Base-by-base conservation (phyloP, 75 land plant species). In the Selaginella tamariscina region DNA sequence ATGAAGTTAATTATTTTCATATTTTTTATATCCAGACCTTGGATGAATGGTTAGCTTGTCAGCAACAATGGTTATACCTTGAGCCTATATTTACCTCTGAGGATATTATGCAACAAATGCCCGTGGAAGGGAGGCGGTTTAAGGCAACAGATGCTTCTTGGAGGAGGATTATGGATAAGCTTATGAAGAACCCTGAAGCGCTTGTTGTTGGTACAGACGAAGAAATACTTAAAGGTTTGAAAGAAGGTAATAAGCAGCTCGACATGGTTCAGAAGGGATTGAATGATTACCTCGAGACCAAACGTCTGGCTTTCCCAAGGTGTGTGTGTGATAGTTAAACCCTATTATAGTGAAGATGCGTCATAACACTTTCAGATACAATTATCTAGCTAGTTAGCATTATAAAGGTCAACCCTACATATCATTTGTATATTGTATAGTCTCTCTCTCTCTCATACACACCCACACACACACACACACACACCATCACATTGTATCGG, bases 61-160 rank as follows among this genome's bases (percentile, higher is more conserved):
- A 77, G 32, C 76, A 73, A 65, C 75, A 77, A 29, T 77, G 79
- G 79, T 57, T 73, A 30, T 77, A 77, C 31, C 75, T 77, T 27
- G 79, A 77, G 71, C 79, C 79, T 0, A 77, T 77, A 54, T 77
- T 77, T 30, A 74, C 77, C 22, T 77, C 79, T 33, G 79, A 77
- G 31, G 79, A 77, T 68, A 77, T 77, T 29, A 77, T 77, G 79
- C 75, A 75, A 27, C 79, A 77, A 33, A 72, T 77, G 74, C 79
- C 79, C 18, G 64, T 63, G 31, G 79, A 77, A 55, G 79, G 79
- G 24, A 65, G 71, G 54, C 24, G 75, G 31, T 77, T 77, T 20
- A 67, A 59, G 56, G 32, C 57, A 0, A 74, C 72, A 1, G 79
- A 77, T 33, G 49, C 56, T 1, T 32, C 69, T 0, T 77, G 79